Evolutionary conservation across 192 early-diverging fungal genomes (phyloP), one percentile per base, ranked within the genome.

Genomic region (Martensiomyces pterosporus): DNA sequence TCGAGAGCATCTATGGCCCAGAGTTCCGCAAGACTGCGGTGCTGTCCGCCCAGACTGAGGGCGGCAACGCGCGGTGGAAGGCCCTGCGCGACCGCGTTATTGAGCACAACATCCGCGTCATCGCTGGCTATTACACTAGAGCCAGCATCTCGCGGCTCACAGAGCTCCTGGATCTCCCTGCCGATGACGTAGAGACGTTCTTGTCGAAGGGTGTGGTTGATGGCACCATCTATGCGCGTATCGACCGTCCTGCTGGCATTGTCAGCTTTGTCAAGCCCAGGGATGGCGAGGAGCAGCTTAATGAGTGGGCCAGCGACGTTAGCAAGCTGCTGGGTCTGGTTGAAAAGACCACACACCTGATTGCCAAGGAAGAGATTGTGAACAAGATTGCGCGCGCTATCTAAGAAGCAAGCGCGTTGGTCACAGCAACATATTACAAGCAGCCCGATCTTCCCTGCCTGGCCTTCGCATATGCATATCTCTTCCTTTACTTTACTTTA

Each of bases 91-190:
- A 93, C 50, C 85, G 97, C 21, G 92, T 95, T 2, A 90, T 94
- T 54, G 97, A 99, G 63, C 97, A 99, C 82, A 99, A 99, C 69
- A 86, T 97, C 49, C 89, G 97, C 7, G 92, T 99, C 2, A 82
- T 99, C 59, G 90, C 93, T 33, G 88, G 89, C 59, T 99, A 97
- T 73, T 99, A 99, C 60, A 87, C 83, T 24, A 84, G 90, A 22
- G 88, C 96, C 27, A 82, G 88, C 7, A 82, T 84, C 21, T 82
- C 84, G 73, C 83, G 93, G 37, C 78, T 97, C 52, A 89, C 88
- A 17, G 85, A 92, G 71, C 76, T 99, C 39, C 68, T 99, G 52
- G 94, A 97, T 66, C 65, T 99, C 60, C 72, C 78, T 8, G 76
- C 65, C 33, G 71, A 89, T 79, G 92, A 94, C 24, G 80, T 90